These are phyloP conservation scores for Chlorella sp. DNA, from an alignment of 139 green algal species.

Conservation along the genomic window DNA sequence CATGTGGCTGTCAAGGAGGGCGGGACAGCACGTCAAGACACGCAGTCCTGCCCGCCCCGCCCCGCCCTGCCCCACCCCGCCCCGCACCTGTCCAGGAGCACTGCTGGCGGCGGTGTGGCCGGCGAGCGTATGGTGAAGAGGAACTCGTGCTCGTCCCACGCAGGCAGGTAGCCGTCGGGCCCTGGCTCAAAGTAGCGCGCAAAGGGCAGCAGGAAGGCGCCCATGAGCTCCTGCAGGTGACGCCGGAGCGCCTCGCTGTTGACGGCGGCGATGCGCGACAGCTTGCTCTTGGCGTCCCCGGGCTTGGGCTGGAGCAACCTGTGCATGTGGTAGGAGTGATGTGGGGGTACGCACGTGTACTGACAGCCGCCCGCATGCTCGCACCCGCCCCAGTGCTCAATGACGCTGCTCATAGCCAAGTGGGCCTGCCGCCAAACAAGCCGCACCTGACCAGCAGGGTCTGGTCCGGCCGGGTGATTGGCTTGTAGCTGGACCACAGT, in stretches of 20 bases:
- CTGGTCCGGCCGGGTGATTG: conserved; percentile 49
- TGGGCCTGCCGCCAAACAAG: too few species aligned
- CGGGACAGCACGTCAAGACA: too few species aligned
- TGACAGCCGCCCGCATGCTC: too few species aligned
- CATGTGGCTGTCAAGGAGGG: too few species aligned
- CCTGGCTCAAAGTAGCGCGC: not conserved
- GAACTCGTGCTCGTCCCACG: conserved; percentile 4
- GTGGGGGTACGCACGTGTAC: too few species aligned
- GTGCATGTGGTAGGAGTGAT: not conserved
- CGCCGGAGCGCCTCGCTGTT: conserved; percentile 49
- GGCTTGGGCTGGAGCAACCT: conserved; percentile 21
- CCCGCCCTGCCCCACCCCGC: too few species aligned
- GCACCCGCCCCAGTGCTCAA: too few species aligned
- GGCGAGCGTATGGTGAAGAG: not conserved
- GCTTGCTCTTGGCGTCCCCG: conserved; percentile 29
- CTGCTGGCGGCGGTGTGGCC: not conserved
- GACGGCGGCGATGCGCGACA: conserved; percentile 39
- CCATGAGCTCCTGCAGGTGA: conserved; percentile 20
- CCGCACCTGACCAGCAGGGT: conserved; percentile 11
- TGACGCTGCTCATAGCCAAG: too few species aligned
- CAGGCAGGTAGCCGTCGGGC: conserved; percentile 1
- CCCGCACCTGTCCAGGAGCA: conserved; percentile 22
- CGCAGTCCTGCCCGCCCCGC: too few species aligned
- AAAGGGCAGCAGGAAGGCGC: conserved; percentile 7
- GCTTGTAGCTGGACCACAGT: conserved; percentile 62